Evolutionary conservation across 352 stramenopile species (phyloP), one percentile per base, ranked within the genome.

Genomic region (Pythium scleroteichum): DNA sequence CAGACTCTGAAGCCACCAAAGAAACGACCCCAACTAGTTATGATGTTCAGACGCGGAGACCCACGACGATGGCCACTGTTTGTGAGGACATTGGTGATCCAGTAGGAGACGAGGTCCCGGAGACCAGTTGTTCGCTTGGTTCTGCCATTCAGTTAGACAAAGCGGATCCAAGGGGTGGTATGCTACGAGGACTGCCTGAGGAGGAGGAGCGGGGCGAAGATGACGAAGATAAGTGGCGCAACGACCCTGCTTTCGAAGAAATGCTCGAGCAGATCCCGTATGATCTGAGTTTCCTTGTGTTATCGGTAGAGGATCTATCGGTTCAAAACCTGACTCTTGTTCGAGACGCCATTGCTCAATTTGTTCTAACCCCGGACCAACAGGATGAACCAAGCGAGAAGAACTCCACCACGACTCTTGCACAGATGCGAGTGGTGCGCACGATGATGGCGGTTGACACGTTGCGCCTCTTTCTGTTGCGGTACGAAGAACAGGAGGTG

Each of bases 401-500:
- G 29, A 35, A 35, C 10, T 40, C 8, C 22, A 42, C 24, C 5
- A 19, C 17, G 2, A 38, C 39, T 1, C 7, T 48, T 2, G 26
- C 29, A 13, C 16, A 44, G 7, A 69, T 87, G 62, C 44, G 66
- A 1, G 38, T 60, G n/a, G 54, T 81, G 19, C 70, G 77, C 1
- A 64, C 64, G 10, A 55, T 82, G 46, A 49, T 87, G 17, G 69
- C 72, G 6, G 38, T 84, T 6, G 75, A 82, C 46, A 82, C 76
- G 50, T 52, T 87, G 9, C 63, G 65, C 4, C 44, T 84, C 10
- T 44, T 84, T 38, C 13, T 80, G 8, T 33, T 61, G 32, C 75
- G 75, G 7, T 66, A 72, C 29, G 65, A 70, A 8, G 41, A 42
- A 20, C 58, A 58, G 27, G 40, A 68, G 16, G 68, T 87, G 42